Evolutionary conservation across 1,284 basidiomycete genomes (phyloP), one percentile per base, ranked within the genome.

Genomic region (Pyrrhoderma noxium): DNA sequence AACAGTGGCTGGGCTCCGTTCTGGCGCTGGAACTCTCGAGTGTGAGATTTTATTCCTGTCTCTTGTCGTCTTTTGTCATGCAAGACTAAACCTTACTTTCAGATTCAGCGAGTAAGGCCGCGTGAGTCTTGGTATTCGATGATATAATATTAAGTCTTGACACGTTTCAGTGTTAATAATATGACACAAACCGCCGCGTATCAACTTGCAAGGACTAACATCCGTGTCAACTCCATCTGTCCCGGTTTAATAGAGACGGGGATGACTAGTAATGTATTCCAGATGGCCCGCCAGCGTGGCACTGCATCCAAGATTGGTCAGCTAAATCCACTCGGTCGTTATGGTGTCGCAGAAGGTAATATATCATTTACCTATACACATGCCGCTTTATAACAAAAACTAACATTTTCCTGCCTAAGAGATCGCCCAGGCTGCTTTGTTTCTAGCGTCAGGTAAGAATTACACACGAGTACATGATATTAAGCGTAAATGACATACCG

Each of bases 41-140:
- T 96, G 92, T 90, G 62, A 70, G 83, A 57, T 21, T 8, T 5
- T 31, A 25, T 27, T 18, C 18, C 34, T 37, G 27, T 23, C n/a
- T 18, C 39, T 11, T 45, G 34, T 49, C 31, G 18, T 49, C 31
- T 36, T 34, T n/a, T n/a, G n/a, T n/a, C n/a, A n/a, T n/a, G n/a
- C n/a, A 36, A 3, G 46, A 7, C 47, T 48, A 51, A 14, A 48
- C 61, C 46, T 63, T 53, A 42, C 7, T 25, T 22, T 37, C 62
- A 91, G 89, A 92, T 62, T 92, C 89, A 57, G 90, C 91, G 42
- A 90, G 87, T 60, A 94, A 94, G 71, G 87, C 91, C 22, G 90
- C 89, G 88, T 90, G 63, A 66, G 83, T 71, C 11, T 21, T 48
- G 22, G n/a, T n/a, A 47, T 7, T 11, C n/a, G 18, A 8, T 14